Evolutionary conservation across 2,329 filamentous ascomycete genomes (phyloP).

Genomic region (Penicillium aurantiogriseum): DNA sequence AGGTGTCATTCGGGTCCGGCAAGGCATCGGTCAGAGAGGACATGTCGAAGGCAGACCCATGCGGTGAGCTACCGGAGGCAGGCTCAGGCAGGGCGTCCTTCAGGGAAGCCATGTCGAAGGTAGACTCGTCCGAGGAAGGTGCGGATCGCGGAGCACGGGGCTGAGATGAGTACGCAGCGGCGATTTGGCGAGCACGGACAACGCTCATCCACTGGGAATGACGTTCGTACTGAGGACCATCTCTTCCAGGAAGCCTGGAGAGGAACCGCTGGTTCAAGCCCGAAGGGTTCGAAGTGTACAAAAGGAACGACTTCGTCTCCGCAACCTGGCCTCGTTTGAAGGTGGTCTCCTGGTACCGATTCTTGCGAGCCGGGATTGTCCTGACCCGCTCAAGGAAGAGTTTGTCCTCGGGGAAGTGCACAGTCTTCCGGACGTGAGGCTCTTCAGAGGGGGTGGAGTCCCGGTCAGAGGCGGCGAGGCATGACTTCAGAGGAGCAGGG

Average conservation of each 20-base stretch:
- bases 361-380: not conserved
- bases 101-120: not conserved
- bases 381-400: not conserved
- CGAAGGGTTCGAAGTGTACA: not conserved
- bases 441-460: not conserved
- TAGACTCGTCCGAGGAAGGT: not conserved
- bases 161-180: not conserved
- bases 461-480: not conserved
- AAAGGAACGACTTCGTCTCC: not conserved
- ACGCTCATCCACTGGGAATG: not conserved
- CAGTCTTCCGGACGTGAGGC: not conserved
- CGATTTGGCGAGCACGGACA: not conserved
- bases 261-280: not conserved
- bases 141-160: not conserved
- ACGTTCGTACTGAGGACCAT: not conserved
- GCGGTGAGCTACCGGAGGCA: not conserved
- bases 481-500: not conserved
- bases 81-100: not conserved
- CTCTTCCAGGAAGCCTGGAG: not conserved
- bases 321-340: not conserved
- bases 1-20: not conserved
- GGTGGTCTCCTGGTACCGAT: not conserved
- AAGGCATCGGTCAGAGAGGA: not conserved
- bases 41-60: not conserved
- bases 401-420: not conserved